phyloP scores from a whole-genome alignment of 805 yeast species.

The Zygotorulaspora chibaensis region DNA sequence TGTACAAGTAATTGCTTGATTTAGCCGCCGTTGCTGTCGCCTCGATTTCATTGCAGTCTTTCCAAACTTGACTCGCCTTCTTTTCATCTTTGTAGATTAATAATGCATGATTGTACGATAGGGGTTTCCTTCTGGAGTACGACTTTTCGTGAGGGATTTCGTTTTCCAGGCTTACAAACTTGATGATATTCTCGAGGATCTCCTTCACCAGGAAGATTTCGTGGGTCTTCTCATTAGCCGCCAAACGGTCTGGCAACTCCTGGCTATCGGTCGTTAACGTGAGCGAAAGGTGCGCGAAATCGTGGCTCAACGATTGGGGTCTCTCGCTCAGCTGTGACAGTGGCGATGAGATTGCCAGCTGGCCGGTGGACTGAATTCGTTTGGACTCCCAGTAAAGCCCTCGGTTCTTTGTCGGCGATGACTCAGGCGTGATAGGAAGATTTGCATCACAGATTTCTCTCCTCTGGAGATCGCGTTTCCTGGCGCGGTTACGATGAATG shows the following conservation, averaged over 20 bases:
- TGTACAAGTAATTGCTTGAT: constrained; percentile 36
- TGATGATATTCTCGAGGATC: constrained; percentile 56
- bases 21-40: background rate
- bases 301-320: constrained; percentile 1
- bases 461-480: constrained; percentile 4
- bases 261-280: background rate
- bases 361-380: constrained; percentile 9
- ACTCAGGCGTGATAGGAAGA: constrained; percentile 9
- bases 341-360: constrained; percentile 11
- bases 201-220: constrained; percentile 72
- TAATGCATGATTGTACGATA: constrained; percentile 63
- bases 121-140: constrained; percentile 63
- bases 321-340: constrained; percentile 1
- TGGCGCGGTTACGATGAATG: background rate
- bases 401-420: constrained; percentile 6
- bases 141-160: constrained; percentile 57
- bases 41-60: constrained; percentile 13
- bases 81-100: constrained; percentile 55
- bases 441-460: background rate
- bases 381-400: constrained; percentile 4
- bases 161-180: constrained; percentile 53
- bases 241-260: background rate
- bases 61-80: constrained; percentile 46
- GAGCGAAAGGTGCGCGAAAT: constrained; percentile 11
- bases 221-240: constrained; percentile 18